phyloP scores from a whole-genome alignment of 2,329 filamentous ascomycete genomes.

The Gnomoniopsis sp. region DNA sequence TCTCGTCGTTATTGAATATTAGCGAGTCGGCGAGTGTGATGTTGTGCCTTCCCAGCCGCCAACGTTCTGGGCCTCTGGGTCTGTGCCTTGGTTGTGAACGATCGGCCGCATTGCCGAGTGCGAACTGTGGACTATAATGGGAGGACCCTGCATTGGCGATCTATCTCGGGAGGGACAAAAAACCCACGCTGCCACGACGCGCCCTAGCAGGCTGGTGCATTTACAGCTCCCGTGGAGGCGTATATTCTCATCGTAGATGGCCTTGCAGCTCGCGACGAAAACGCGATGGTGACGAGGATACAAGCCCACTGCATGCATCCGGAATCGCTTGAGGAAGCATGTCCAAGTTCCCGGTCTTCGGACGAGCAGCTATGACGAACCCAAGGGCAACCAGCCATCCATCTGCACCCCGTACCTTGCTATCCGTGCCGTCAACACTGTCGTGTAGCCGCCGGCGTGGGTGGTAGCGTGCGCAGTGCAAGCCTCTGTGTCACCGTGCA shows the following conservation, averaged over 20 bases:
- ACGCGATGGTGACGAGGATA: background rate
- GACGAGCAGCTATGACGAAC: background rate
- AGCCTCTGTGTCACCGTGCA: constrained; percentile 3
- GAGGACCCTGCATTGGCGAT: background rate
- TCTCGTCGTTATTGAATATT: background rate
- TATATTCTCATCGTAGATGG: background rate
- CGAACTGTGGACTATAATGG: background rate
- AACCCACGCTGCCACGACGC: background rate
- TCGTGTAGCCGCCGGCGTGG: background rate
- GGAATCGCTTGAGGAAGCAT: background rate
- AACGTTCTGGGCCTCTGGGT: background rate
- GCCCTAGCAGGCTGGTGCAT: background rate
- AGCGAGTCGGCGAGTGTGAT: background rate
- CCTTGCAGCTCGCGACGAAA: constrained; percentile 5
- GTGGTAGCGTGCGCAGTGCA: background rate
- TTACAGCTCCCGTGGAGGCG: background rate
- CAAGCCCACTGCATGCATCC: background rate
- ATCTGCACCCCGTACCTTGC: background rate
- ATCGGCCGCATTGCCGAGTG: background rate
- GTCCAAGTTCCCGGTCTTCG: background rate
- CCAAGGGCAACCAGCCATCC: background rate
- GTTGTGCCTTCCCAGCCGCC: background rate
- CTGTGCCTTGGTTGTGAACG: background rate
- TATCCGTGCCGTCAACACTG: background rate
- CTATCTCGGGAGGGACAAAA: background rate